A percentile compares a stretch with the other conserved stretches of the same genome.
Evolutionary conservation across 1,284 basidiomycete genomes (phyloP).

Genomic region (Cystobasidiaceae sp.): DNA sequence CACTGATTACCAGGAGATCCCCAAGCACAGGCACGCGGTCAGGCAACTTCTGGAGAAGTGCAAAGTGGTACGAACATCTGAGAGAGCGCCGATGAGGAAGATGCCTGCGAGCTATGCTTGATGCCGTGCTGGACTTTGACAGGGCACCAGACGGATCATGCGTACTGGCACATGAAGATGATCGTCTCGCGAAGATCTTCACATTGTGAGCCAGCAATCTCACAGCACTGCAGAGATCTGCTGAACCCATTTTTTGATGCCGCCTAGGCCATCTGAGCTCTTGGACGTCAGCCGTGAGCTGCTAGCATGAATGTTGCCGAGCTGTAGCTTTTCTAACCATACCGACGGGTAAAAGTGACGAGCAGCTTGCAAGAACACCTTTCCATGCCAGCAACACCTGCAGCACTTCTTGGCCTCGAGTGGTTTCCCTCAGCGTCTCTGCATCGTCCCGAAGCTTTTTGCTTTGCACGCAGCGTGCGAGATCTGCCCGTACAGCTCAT

Average conservation of each 20-base stretch:
- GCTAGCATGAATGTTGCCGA: neutral
- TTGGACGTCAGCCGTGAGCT: slow-evolving; percentile 8
- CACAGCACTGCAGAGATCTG: neutral
- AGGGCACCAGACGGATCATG: slow-evolving; percentile 31
- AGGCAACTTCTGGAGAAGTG: slow-evolving; percentile 27
- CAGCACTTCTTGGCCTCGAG: slow-evolving; percentile 19
- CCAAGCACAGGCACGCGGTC: slow-evolving; percentile 3
- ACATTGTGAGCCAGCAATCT: slow-evolving; percentile 1
- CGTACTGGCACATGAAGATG: slow-evolving; percentile 23
- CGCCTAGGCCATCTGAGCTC: slow-evolving; percentile 10
- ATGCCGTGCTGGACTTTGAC: neutral
- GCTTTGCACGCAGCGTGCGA: slow-evolving; percentile 71
- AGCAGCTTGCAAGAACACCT: neutral
- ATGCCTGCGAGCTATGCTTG: neutral
- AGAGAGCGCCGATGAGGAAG: neutral
- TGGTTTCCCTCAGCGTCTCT: slow-evolving; percentile 75
- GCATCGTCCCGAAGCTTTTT: slow-evolving; percentile 60
- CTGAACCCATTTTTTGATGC: neutral
- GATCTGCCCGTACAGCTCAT: slow-evolving; percentile 76
- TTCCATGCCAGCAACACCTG: neutral
- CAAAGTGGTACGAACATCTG: slow-evolving; percentile 11
- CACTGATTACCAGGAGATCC: neutral
- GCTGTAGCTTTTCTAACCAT: neutral
- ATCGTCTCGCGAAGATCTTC: slow-evolving; percentile 25
- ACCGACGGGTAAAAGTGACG: neutral